Evolutionary conservation across 768 basidiomycete species (phyloP), one percentile per base, ranked within the genome.

Genomic region (Boletus pseudo-olivaceus): DNA sequence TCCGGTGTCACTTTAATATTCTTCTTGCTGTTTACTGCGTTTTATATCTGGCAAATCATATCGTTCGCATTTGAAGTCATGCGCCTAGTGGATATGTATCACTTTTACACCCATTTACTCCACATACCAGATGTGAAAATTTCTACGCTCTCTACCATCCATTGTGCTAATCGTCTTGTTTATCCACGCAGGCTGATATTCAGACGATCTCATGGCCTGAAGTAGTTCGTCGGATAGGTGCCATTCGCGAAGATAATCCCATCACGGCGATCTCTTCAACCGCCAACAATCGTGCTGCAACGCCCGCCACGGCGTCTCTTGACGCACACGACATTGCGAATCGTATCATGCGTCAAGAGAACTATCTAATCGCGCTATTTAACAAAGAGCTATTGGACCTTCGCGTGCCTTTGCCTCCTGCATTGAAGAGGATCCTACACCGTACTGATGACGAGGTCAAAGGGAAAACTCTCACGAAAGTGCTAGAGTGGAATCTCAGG

Each of bases 281-380:
- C 7, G 60, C 75, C 55, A 70, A 76, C 5, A 74, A 76, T 46
- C 75, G 71, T 46, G 74, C 76, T 1, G 82, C 83, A 59, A 81
- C 87, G 57, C 81, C 86, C 5, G 79, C 85, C 10, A 86, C 83
- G 1, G 90, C 93, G 44, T 91, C 91, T 67, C 82, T 99, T 7
- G 97, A 99, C 62, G 97, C 96, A 2, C 97, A 99, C 67, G 96
- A 98, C 71, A 85, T 98, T 49, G 96, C 96, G 5, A 98, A 98
- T 68, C 88, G 97, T 48, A 98, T 99, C 63, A 82, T 99, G 84
- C 83, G 97, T 32, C 93, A 98, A 69, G 97, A 98, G 67, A 99
- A 99, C 72, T 99, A 98, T 67, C 80, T 99, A 47, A 97, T 98
- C 54, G 94, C 97, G 0, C 72, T 99, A 19, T 97, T 99, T 72